Evolutionary conservation across 441 rosid genomes (phyloP), one percentile per base, ranked within the genome.

Genomic region (Macaranga tanarius): DNA sequence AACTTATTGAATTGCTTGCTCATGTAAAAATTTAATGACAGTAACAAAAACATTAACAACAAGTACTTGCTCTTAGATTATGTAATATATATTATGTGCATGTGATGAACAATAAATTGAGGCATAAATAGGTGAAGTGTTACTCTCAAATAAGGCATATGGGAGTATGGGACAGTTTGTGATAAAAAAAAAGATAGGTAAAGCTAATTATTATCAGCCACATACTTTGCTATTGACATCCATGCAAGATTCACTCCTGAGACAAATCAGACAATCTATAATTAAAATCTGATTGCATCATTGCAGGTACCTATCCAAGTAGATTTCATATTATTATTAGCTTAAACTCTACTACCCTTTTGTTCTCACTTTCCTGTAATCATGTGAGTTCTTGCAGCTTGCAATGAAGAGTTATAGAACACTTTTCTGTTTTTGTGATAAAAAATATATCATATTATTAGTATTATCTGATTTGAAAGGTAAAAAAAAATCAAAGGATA

Each of bases 171-270:
- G 67, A 61, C 61, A 61, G 48, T 34, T 61, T 50, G 48, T 6
- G 17, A 9, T 9, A 62, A 28, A 26, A 26, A 34, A 34, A 58
- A 22, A 51, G 52, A 50, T 50, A 15, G 59, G 60, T 31, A 61
- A 17, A 48, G 62, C 55, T 55, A 9, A 42, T 40, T 22, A 70
- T 57, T 57, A 42, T 58, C n/a, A 26, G 38, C 55, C 65, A 57
- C 16, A 40, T 10, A 40, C 19, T 7, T 70, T 56, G 64, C 42
- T 12, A 22, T 40, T 12, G 60, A 69, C 50, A 55, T 69, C 31
- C 63, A 54, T 56, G 73, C 64, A 54, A 20, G 50, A 55, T 7
- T 69, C 73, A 56, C 73, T 40, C 54, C 9, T 42, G 65, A 34
- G 47, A 50, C 70, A 67, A 17, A 17, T 26, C 56, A 65, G 40